phyloP scores from a whole-genome alignment of 164 flowering plant genomes.

The Taxillus chinensis region DNA sequence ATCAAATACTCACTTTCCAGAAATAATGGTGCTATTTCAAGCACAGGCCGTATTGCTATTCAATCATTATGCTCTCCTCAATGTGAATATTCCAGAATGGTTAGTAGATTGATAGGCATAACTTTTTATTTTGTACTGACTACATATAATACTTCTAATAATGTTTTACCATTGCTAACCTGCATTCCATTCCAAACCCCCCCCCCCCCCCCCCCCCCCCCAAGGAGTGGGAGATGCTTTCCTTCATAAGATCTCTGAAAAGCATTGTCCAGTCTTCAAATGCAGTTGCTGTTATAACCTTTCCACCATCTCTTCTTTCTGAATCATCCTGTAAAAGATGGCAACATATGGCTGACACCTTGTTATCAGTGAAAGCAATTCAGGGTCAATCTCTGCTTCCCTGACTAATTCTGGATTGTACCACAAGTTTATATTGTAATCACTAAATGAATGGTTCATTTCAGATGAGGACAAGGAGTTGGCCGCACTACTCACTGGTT shows the following conservation, averaged over 20 bases:
- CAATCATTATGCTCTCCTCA: constrained; percentile 92
- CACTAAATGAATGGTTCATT: not conserved
- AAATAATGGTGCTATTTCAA: constrained; percentile 27
- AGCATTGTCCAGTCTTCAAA: constrained; percentile 55
- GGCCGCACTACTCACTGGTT: constrained; percentile 82
- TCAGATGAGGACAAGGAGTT: constrained; percentile 90
- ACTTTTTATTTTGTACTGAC: not conserved
- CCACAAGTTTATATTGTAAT: not conserved
- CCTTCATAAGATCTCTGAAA: constrained; percentile 72
- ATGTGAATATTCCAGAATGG: constrained; percentile 60
- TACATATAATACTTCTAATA: too few relatives aligned
- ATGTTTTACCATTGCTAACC: too few relatives aligned
- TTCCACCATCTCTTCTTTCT: constrained; percentile 74
- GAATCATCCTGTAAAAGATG: constrained; percentile 63
- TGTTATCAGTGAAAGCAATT: constrained; percentile 79
- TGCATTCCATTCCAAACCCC: not conserved
- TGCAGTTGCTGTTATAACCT: constrained; percentile 79
- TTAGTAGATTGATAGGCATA: constrained; percentile 12
- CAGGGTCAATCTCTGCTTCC: constrained; percentile 41
- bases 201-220: too few relatives aligned
- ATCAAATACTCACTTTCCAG: constrained; percentile 18
- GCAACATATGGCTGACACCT: constrained; percentile 97
- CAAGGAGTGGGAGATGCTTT: constrained; percentile 94
- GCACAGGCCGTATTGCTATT: constrained; percentile 72
- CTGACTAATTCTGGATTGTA: not conserved